These are phyloP conservation scores for Sclerotiophoma versabilis DNA, from an alignment of 2,329 filamentous ascomycete species.

Conservation along the genomic window DNA sequence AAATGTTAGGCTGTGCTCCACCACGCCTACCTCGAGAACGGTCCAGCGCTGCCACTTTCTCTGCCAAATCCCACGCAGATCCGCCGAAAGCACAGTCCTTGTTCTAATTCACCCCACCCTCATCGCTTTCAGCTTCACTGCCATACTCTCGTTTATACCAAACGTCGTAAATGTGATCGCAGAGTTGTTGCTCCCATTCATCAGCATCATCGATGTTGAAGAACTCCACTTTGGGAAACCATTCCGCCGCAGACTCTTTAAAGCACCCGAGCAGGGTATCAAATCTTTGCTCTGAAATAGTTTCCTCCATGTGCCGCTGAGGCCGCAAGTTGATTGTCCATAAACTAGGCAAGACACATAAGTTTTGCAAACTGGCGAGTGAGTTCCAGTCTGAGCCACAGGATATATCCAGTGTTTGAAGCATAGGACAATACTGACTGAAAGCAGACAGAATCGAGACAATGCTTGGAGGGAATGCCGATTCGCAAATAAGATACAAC, in stretches of 20 bases:
- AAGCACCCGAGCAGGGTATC: neutral
- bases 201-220: constrained; percentile 3
- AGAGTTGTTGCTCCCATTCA: neutral
- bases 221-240: neutral
- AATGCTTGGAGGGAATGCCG: neutral
- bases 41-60: neutral
- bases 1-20: too few relatives aligned
- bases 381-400: neutral
- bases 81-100: too few relatives aligned
- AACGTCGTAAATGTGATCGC: neutral
- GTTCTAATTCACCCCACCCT: neutral
- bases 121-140: neutral
- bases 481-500: neutral
- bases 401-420: neutral
- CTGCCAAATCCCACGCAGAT: neutral
- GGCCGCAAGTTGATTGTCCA: neutral
- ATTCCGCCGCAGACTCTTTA: neutral
- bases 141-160: neutral
- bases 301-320: neutral
- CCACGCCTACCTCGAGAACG: too few relatives aligned
- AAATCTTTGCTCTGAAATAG: neutral
- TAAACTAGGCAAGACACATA: neutral
- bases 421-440: neutral
- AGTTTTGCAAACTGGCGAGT: neutral
- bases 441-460: neutral